Evolutionary conservation across 345 rosid species (phyloP).

Genomic region (Eucalyptus guilfoylei): DNA sequence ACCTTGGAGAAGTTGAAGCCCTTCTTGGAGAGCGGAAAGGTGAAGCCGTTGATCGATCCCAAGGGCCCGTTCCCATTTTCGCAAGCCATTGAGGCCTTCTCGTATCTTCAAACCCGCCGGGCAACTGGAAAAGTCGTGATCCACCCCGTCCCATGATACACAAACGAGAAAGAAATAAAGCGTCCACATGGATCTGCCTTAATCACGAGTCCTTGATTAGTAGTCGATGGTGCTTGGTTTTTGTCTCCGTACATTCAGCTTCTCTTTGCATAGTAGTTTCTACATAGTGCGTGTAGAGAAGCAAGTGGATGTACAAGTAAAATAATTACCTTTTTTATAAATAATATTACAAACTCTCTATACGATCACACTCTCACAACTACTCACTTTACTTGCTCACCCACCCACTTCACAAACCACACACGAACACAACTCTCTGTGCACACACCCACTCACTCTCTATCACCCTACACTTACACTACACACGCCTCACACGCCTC

Average conservation of each 20-base stretch:
- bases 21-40: slow-evolving; percentile 59
- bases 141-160: slow-evolving; percentile 33
- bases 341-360: no score
- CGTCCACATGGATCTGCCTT: neutral
- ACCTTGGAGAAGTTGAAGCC: slow-evolving; percentile 70
- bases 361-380: no score
- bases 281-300: neutral
- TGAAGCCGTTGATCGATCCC: slow-evolving; percentile 71
- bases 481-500: no score
- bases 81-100: slow-evolving; percentile 46
- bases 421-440: no score
- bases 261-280: neutral
- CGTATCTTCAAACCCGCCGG: slow-evolving; percentile 61
- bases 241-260: neutral
- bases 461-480: no score
- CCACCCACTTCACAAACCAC: no score
- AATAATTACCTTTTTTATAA: no score
- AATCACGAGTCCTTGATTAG: neutral
- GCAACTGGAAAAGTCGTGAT: slow-evolving; percentile 71
- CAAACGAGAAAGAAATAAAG: neutral
- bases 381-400: no score
- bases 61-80: slow-evolving; percentile 65
- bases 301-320: no score
- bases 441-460: no score
- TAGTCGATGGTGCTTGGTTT: neutral